Evolutionary conservation across 306 rosid genomes (phyloP).

Genomic region (Canavalia gladiata): DNA sequence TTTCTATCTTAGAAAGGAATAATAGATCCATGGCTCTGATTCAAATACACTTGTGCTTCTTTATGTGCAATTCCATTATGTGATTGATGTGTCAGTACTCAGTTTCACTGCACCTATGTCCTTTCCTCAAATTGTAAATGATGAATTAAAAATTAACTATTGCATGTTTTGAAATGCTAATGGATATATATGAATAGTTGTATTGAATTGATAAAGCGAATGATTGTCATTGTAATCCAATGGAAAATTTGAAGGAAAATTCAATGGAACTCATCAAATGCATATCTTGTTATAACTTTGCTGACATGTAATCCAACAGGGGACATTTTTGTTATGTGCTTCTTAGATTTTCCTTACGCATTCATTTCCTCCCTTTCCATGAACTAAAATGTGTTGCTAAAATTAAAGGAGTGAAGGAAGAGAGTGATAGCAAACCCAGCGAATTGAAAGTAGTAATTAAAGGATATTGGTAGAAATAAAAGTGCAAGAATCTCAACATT

Average conservation of each 20-base stretch:
- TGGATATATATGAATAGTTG: conserved; percentile 6
- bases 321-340: background rate
- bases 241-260: conserved; percentile 26
- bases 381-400: background rate
- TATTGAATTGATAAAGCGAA: conserved; percentile 3
- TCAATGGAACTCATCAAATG: conserved; percentile 22
- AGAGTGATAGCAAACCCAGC: background rate
- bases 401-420: conserved; percentile 13
- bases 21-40: conserved; percentile 30
- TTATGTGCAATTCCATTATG: conserved; percentile 2
- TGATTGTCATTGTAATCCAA: conserved; percentile 4
- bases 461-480: too few species aligned
- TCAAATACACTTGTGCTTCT: conserved; percentile 2
- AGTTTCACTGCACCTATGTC: conserved; percentile 28
- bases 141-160: conserved; percentile 21
- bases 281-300: background rate
- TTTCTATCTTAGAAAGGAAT: conserved; percentile 36
- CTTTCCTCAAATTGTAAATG: conserved; percentile 16
- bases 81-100: conserved; percentile 3
- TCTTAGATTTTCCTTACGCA: background rate
- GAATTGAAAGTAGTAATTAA: too few species aligned
- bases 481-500: too few species aligned
- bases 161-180: conserved; percentile 15
- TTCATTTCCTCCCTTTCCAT: background rate
- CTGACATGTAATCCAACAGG: background rate